Percentiles rank a stretch among this genome's conserved stretches.
Evolutionary conservation across 306 rosid genomes (phyloP).

Genomic region (Pterocarpus santalinus): DNA sequence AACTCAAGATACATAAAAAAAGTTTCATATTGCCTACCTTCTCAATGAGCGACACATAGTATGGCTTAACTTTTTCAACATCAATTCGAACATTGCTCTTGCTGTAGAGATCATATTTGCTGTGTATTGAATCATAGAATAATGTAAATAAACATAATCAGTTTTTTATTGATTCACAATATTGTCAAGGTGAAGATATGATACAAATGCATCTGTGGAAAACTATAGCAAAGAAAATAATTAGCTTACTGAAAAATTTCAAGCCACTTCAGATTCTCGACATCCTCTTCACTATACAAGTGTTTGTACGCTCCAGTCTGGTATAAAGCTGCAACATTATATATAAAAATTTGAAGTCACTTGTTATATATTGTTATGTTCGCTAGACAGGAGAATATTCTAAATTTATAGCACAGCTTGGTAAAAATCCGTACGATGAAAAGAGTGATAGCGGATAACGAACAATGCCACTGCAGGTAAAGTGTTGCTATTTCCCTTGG

Average conservation of each 20-base stretch:
- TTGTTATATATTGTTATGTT: neutral
- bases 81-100: constrained; percentile 67
- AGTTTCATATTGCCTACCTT: constrained; percentile 52
- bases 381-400: neutral
- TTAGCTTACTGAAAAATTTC: constrained; percentile 62
- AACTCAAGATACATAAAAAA: too few relatives aligned
- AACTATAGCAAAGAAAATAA: neutral
- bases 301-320: constrained; percentile 63
- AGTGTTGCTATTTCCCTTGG: constrained; percentile 65
- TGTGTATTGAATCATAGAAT: constrained; percentile 31
- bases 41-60: constrained; percentile 67
- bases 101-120: constrained; percentile 80
- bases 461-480: constrained; percentile 69
- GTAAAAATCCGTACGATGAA: constrained; percentile 59
- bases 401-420: neutral
- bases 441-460: constrained; percentile 72
- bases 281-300: constrained; percentile 66
- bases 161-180: neutral
- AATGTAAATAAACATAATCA: neutral
- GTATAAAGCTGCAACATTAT: constrained; percentile 61
- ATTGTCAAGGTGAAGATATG: neutral
- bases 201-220: neutral
- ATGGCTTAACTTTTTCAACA: constrained; percentile 69
- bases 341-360: neutral
- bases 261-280: constrained; percentile 71